Conservation (phyloP, 1,284 basidiomycete species). For the Meripilus lineatus region DNA sequence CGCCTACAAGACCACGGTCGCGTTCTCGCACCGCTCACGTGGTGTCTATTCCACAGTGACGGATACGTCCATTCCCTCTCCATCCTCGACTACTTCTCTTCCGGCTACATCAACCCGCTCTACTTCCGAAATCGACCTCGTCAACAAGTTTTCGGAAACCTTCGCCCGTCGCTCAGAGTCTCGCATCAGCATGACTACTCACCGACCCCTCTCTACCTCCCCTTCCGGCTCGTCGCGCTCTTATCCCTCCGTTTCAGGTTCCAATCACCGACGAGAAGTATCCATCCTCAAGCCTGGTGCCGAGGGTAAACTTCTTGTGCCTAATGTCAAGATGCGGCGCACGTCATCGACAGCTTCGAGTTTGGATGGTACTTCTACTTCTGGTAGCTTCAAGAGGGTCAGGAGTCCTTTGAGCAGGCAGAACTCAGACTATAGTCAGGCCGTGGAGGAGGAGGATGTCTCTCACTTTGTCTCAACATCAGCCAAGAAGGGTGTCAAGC, state of each 20-base stretch:
- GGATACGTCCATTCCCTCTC: constrained; percentile 24
- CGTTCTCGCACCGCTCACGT: constrained; percentile 40
- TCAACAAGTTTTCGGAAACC: constrained; percentile 48
- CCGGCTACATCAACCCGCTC: constrained; percentile 17
- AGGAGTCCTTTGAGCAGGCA: constrained; percentile 39
- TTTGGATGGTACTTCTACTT: constrained; percentile 19
- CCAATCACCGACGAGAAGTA: constrained; percentile 32
- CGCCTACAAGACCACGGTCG: constrained; percentile 41
- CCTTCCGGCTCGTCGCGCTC: constrained; percentile 28
- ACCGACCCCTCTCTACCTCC: constrained; percentile 23
- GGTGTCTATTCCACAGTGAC: constrained; percentile 46
- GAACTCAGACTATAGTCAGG: constrained; percentile 34
- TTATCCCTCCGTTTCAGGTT: constrained; percentile 18
- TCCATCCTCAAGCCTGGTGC: constrained; percentile 50
- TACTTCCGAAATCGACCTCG: constrained; percentile 34
- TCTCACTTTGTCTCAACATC: no score
- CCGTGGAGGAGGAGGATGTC: constrained; percentile 28
- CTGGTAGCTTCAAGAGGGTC: constrained; percentile 16
- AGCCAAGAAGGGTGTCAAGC: constrained; percentile 12
- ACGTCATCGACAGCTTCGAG: constrained; percentile 22
- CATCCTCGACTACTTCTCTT: constrained; percentile 17
- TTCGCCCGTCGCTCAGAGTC: constrained; percentile 49
- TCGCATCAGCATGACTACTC: constrained; percentile 32
- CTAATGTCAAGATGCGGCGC: constrained; percentile 50
- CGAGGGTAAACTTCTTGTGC: constrained; percentile 62